A percentile compares a stretch with the other conserved stretches of the same genome.
These are phyloP conservation scores for Plasmodium cynomolgi DNA, from an alignment of 169 alveolate genomes.

Conservation along the genomic window DNA sequence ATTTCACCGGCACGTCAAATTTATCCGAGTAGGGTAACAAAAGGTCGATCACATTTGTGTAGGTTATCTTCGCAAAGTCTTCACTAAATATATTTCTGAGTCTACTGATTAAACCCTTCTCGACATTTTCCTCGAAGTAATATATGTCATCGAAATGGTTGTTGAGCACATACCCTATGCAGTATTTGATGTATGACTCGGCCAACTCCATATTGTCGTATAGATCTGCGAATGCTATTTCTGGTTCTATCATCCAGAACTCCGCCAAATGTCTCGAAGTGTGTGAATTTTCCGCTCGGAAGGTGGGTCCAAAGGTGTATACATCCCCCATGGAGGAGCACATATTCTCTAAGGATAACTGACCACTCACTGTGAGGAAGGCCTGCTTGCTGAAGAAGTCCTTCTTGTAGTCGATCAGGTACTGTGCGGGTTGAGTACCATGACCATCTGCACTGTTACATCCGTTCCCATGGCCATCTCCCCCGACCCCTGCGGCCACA, in stretches of 20 bases:
- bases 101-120: slow-evolving; percentile 92
- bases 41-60: slow-evolving; percentile 96
- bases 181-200: slow-evolving; percentile 96
- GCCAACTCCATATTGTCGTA: slow-evolving; percentile 96
- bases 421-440: background rate
- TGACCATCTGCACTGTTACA: background rate
- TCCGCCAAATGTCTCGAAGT: slow-evolving; percentile 98
- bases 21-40: slow-evolving; percentile 83
- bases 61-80: slow-evolving; percentile 95
- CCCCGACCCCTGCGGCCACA: background rate
- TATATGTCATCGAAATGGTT: slow-evolving; percentile 94
- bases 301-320: slow-evolving; percentile 99
- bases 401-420: slow-evolving; percentile 86
- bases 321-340: slow-evolving; percentile 97
- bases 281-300: slow-evolving; percentile 99
- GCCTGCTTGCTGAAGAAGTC: slow-evolving; percentile 98
- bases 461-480: background rate
- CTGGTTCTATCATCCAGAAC: slow-evolving; percentile 99
- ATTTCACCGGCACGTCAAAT: slow-evolving; percentile 82
- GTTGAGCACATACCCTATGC: slow-evolving; percentile 92
- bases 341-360: slow-evolving; percentile 95
- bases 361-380: slow-evolving; percentile 98
- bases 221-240: slow-evolving; percentile 95
- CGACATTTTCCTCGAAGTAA: slow-evolving; percentile 90
- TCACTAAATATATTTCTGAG: slow-evolving; percentile 89